A percentile compares a stretch with the other conserved stretches of the same genome.
Evolutionary conservation across 2,329 filamentous ascomycete species (phyloP).

Genomic region (Sphaerulina musiva): DNA sequence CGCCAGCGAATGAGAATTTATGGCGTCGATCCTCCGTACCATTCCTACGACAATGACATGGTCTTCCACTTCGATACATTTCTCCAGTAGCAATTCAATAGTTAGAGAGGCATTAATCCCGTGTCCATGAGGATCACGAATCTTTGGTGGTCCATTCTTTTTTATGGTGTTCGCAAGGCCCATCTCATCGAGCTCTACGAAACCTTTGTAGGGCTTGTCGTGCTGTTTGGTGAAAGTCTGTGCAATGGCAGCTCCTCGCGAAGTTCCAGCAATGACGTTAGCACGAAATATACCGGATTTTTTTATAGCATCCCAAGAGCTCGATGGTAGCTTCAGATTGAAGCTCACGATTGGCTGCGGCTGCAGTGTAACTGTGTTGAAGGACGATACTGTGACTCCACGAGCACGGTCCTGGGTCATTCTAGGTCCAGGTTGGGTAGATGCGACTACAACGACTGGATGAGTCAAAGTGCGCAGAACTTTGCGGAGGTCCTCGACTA

Average conservation of each 20-base stretch:
- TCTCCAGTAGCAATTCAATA: constrained; percentile 35
- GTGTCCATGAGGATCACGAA: constrained; percentile 1
- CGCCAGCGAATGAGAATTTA: background rate
- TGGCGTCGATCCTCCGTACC: constrained; percentile 22
- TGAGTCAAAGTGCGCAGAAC: constrained; percentile 47
- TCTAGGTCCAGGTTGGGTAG: constrained; percentile 14
- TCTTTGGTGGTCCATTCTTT: background rate
- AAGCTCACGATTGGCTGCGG: constrained; percentile 55
- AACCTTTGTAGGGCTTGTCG: constrained; percentile 20
- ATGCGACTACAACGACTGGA: constrained; percentile 52
- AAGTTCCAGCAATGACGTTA: constrained; percentile 41
- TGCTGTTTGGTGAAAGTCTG: constrained; percentile 30
- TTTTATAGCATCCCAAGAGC: constrained; percentile 49
- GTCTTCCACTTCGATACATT: constrained; percentile 39
- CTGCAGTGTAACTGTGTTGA: constrained; percentile 52
- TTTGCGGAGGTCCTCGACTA: constrained; percentile 1
- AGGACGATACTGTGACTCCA: constrained; percentile 56
- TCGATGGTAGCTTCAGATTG: constrained; percentile 53
- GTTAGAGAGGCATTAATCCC: constrained; percentile 30
- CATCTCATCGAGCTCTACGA: constrained; percentile 13
- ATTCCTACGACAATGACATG: constrained; percentile 45
- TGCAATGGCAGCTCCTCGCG: constrained; percentile 30
- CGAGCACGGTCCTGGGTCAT: constrained; percentile 27
- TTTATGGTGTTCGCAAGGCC: background rate
- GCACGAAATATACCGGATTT: constrained; percentile 41